A percentile compares a stretch with the other conserved stretches of the same genome.
phyloP scores from a whole-genome alignment of 306 rosid genomes.

The Cicer cuneatum region DNA sequence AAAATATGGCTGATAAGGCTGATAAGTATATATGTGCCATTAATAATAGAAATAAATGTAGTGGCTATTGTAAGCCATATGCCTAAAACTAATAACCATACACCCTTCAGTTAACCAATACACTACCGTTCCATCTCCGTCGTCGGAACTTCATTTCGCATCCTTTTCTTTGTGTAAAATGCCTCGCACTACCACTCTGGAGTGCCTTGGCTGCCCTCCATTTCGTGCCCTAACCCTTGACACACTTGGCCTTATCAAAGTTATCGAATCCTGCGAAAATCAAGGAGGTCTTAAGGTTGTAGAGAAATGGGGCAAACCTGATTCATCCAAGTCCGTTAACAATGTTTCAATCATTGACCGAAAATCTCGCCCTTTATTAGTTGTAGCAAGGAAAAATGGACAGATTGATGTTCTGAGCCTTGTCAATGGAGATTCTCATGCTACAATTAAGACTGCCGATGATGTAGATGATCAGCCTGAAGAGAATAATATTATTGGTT shows the following conservation, averaged over 20 bases:
- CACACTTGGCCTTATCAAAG: conserved; percentile 86
- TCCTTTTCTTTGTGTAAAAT: conserved; percentile 34
- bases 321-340: conserved; percentile 60
- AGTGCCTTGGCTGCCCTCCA: conserved; percentile 82
- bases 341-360: conserved; percentile 72
- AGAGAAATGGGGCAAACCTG: conserved; percentile 88
- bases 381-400: conserved; percentile 86
- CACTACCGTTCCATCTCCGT: too few species aligned
- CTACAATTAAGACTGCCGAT: conserved; percentile 47
- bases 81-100: too few species aligned
- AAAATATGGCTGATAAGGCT: too few species aligned
- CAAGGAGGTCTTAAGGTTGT: conserved; percentile 64
- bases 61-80: too few species aligned
- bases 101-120: too few species aligned
- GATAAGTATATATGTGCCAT: too few species aligned
- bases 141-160: too few species aligned
- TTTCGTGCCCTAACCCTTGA: conserved; percentile 89
- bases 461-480: conserved; percentile 42
- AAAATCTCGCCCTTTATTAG: conserved; percentile 65
- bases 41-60: too few species aligned
- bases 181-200: conserved; percentile 88
- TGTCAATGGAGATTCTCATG: conserved; percentile 65
- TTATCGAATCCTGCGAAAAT: conserved; percentile 66
- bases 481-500: conserved; percentile 67
- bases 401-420: conserved; percentile 91